Conservation (phyloP, 257 asterid genomes). For the Capsicum chinense region DNA sequence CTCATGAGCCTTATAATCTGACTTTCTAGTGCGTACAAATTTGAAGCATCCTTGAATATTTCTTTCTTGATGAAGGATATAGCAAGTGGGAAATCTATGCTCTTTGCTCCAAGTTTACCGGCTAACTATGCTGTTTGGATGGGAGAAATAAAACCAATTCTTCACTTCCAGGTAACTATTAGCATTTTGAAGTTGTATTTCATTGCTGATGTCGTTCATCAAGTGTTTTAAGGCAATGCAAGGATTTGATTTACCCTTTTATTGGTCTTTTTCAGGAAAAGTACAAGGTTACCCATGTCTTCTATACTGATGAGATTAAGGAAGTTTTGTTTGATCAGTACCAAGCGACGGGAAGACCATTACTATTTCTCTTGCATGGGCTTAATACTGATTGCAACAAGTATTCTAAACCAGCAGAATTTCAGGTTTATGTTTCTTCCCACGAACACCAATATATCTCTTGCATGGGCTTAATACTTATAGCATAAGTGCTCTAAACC, state of each 20-base stretch:
- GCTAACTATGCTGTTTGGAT: conserved; percentile 90
- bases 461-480: conserved; percentile 61
- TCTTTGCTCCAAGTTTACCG: conserved; percentile 90
- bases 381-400: conserved; percentile 88
- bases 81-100: conserved; percentile 74
- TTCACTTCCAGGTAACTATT: conserved; percentile 77
- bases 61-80: conserved; percentile 64
- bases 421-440: conserved; percentile 60
- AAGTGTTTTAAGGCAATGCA: conserved; percentile 8
- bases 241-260: conserved; percentile 33
- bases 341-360: conserved; percentile 70
- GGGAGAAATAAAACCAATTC: conserved; percentile 80
- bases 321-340: conserved; percentile 60
- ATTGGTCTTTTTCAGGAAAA: conserved; percentile 63
- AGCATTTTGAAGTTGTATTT: background rate
- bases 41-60: conserved; percentile 24
- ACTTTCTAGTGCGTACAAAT: background rate
- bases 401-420: conserved; percentile 81
- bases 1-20: conserved; percentile 2
- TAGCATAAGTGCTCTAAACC: conserved; percentile 64
- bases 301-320: conserved; percentile 76
- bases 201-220: background rate
- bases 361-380: conserved; percentile 88
- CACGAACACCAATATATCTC: conserved; percentile 71
- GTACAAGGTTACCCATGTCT: conserved; percentile 66